phyloP scores from a whole-genome alignment of 345 rosid species.

The Populus nigra region DNA sequence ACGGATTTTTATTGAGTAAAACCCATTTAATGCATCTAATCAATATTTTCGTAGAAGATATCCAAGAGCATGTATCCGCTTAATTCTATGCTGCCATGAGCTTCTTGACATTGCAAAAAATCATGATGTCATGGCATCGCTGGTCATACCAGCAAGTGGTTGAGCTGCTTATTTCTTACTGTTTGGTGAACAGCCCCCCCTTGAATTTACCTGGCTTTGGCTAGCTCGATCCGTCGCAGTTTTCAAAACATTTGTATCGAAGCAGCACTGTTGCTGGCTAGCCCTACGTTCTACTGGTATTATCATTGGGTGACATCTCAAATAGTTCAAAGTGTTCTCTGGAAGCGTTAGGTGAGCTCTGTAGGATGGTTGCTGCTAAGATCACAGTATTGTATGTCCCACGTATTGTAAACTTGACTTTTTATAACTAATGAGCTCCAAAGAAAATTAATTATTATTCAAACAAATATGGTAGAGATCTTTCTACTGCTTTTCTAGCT shows the following conservation, averaged over 20 bases:
- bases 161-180: constrained; percentile 31
- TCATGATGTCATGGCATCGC: background rate
- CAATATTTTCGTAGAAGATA: too few relatives aligned
- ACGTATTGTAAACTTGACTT: too few relatives aligned
- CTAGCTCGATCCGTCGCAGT: background rate
- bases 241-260: too few relatives aligned
- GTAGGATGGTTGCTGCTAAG: too few relatives aligned
- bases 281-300: background rate
- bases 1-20: background rate
- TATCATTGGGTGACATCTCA: background rate
- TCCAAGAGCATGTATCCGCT: too few relatives aligned
- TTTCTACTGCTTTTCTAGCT: too few relatives aligned
- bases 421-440: too few relatives aligned
- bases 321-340: background rate
- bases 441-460: too few relatives aligned
- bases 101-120: background rate
- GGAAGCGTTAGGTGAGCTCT: too few relatives aligned
- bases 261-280: background rate
- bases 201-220: background rate
- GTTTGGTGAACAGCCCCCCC: constrained; percentile 28
- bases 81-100: background rate
- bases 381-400: too few relatives aligned
- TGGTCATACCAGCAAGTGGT: constrained; percentile 21
- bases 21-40: background rate
- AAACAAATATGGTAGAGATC: too few relatives aligned